Evolutionary conservation across 176 grass and related monocot species (phyloP), one percentile per base, ranked within the genome.

Genomic region (Hordeum marinum): DNA sequence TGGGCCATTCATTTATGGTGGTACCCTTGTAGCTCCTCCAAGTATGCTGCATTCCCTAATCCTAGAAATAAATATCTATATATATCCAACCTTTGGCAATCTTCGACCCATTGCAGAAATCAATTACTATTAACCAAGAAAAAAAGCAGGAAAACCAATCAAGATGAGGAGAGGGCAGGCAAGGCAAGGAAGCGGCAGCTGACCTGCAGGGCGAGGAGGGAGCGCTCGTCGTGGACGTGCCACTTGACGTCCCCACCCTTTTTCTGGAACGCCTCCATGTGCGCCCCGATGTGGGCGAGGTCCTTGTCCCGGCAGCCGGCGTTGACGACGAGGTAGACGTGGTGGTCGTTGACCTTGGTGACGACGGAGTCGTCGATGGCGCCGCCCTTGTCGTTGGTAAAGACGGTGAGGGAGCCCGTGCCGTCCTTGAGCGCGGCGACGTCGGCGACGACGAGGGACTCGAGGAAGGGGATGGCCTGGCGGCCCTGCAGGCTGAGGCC

Each of bases 281-380:
- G 96, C 21, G 10, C 93, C 39, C 71, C 96, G 43, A 98, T 98
- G 81, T 98, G 96, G 0, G 96, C 91, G 21, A 98, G 84, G 55
- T 98, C 96, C 84, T 98, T 98, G 61, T 98, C 93, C 88, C 96
- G 84, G 87, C 96, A 98, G 0, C 96, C 96, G 5, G 96, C 96
- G 84, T 98, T 98, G 75, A 98, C 96, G 31, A 98, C 96, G 61
- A 98, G 81, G 81, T 98, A 98, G 76, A 98, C 79, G 84, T 98
- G 96, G 25, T 89, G 75, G 21, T 98, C 96, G 15, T 72, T 87
- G 27, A 95, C 93, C 89, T 94, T 95, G 42, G 93, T 92, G 39
- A 95, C 74, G 1, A 95, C 91, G 0, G 93, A 98, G 52, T 98
- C 93, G 29, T 95, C 91, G 86, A 98, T 98, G 76, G 96, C 89